Evolutionary conservation across 768 basidiomycete genomes (phyloP).

Genomic region (Tylopilus cervinicoccineus): DNA sequence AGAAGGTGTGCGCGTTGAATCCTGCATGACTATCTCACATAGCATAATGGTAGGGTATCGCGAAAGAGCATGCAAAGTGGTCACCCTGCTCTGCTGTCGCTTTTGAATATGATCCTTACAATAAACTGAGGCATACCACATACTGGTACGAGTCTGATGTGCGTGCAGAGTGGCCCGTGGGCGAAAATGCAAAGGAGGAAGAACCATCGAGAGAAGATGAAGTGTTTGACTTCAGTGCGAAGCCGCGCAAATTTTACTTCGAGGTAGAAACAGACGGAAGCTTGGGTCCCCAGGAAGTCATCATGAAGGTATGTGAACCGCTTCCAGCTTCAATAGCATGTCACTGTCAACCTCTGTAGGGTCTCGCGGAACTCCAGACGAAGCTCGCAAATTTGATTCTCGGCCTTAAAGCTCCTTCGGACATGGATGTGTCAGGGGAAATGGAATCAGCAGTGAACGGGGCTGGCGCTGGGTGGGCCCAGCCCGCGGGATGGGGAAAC

Average conservation of each 20-base stretch:
- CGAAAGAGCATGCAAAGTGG: slow-evolving; percentile 99
- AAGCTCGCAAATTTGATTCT: slow-evolving; percentile 79
- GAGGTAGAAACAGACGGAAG: slow-evolving; percentile 95
- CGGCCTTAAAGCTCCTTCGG: slow-evolving; percentile 62
- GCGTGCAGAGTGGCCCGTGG: slow-evolving; percentile 86
- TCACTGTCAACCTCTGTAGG: slow-evolving; percentile 38
- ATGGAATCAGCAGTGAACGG: slow-evolving; percentile 32
- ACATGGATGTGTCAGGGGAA: slow-evolving; percentile 47
- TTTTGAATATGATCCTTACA: slow-evolving; percentile 98
- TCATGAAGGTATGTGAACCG: slow-evolving; percentile 62
- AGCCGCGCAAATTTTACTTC: slow-evolving; percentile 89
- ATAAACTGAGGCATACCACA: slow-evolving; percentile 92
- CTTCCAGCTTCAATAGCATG: background rate
- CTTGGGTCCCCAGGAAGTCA: slow-evolving; percentile 81
- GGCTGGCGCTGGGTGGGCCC: slow-evolving; percentile 19
- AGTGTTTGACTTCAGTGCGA: slow-evolving; percentile 83
- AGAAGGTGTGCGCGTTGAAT: slow-evolving; percentile 61
- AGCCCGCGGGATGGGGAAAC: slow-evolving; percentile 25
- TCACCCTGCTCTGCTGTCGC: slow-evolving; percentile 92
- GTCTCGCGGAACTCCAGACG: slow-evolving; percentile 71
- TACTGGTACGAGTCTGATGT: slow-evolving; percentile 90
- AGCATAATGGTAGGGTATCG: slow-evolving; percentile 68
- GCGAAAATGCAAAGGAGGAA: slow-evolving; percentile 82
- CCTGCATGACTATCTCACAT: background rate
- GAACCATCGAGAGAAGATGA: slow-evolving; percentile 76